Base-by-base conservation (phyloP, 2,329 filamentous ascomycete genomes). In the Knufia fluminis region DNA sequence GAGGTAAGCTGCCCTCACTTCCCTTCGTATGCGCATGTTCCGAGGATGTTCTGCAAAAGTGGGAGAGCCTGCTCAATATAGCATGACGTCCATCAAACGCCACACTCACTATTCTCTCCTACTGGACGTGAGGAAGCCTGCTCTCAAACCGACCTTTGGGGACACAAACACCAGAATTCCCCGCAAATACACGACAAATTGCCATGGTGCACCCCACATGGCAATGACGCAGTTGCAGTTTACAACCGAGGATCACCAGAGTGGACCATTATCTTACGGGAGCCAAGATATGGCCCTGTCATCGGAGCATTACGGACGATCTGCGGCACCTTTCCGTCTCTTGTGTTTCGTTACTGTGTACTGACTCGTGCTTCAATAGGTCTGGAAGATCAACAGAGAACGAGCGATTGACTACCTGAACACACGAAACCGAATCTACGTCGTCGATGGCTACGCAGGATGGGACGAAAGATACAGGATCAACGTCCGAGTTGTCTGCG, bases 401-500 rank as follows among this genome's bases (percentile, higher is more conserved):
- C 90, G 92, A 76, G 92, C 92, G 54, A 82, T 98, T 69, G 92
- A 98, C 75, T 98, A 98, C 76, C 83, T 98, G 62, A 98, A 98
- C 81, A 98, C 92, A 58, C 82, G 92, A 64, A 95, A 94, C 70
- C 88, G 92, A 66, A 97, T 98, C 75, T 98, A 98, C 71, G 92
- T 98, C 59, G 79, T 98, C 59, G 92, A 98, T 69, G 92, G 92
- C 58, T 98, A 84, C 68, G 92, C 92, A 60, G 92, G 92, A 69
- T 98, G 92, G 92, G 92, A 98, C 63, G 85, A 94, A 76, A 90
- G 92, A 70, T 98, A 98, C 78, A 81, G 90, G 60, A 97, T 98
- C 74, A 86, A 83, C 64, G 92, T 98, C 63, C 90, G 92, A 65
- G 91, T 98, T 58, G 90, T 98, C 66, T 98, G 92, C 75, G 92